Percentiles rank a stretch among this genome's conserved stretches.
Evolutionary conservation across 148 eudicot genomes (phyloP).

Genomic region (Talinum fruticosum): DNA sequence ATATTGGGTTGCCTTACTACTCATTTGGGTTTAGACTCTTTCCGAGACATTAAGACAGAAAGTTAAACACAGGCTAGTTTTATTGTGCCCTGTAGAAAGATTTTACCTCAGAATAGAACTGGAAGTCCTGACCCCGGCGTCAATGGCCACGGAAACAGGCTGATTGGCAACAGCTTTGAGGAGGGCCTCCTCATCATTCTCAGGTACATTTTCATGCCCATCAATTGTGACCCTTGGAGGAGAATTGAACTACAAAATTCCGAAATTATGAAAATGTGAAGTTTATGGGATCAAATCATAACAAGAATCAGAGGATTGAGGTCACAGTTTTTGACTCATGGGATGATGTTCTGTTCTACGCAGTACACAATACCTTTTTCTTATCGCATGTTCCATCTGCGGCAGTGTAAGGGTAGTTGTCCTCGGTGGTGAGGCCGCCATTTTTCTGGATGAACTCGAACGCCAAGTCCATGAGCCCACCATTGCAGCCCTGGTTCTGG

Average conservation of each 20-base stretch:
- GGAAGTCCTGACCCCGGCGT: slow-evolving; percentile 75
- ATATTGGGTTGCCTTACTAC: background rate
- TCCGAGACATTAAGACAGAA: background rate
- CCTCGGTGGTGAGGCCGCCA: slow-evolving; percentile 77
- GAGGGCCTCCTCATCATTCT: slow-evolving; percentile 63
- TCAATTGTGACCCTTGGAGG: slow-evolving; percentile 65
- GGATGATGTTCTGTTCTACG: background rate
- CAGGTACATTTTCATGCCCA: slow-evolving; percentile 76
- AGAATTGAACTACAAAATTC: slow-evolving; percentile 1
- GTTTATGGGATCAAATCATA: background rate
- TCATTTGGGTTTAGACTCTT: background rate
- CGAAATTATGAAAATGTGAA: background rate
- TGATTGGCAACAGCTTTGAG: slow-evolving; percentile 80
- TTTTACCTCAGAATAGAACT: slow-evolving; percentile 74
- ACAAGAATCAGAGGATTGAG: too few species aligned
- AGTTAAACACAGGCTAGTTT: too few species aligned
- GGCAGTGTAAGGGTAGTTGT: slow-evolving; percentile 64
- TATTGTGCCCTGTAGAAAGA: background rate
- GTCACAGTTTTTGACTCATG: background rate
- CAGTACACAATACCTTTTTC: slow-evolving; percentile 47
- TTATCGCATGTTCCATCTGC: slow-evolving; percentile 56
- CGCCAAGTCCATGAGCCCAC: slow-evolving; percentile 86
- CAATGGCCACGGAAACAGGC: slow-evolving; percentile 79
- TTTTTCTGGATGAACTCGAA: slow-evolving; percentile 62
- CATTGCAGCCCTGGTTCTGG: slow-evolving; percentile 76